phyloP scores from a whole-genome alignment of 2,329 filamentous ascomycete genomes.

The Emergomyces orientalis region DNA sequence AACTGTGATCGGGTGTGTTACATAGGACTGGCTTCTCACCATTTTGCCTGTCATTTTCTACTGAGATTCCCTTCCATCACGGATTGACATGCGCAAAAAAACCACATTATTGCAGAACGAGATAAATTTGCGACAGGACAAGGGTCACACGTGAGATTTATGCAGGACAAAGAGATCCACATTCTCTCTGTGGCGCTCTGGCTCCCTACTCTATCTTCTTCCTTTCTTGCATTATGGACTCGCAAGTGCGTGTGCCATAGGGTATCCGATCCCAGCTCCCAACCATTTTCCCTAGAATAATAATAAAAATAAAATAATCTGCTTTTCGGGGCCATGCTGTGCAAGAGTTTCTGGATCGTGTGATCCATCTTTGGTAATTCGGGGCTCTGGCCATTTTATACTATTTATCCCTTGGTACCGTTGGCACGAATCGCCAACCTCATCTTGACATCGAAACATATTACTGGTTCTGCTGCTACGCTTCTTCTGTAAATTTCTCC shows the following conservation, averaged over 20 bases:
- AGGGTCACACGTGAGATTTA: slow-evolving; percentile 1
- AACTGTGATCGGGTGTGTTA: not conserved
- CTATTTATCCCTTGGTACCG: not conserved
- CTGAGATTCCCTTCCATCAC: not conserved
- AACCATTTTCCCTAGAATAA: not conserved
- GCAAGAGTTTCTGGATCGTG: not conserved
- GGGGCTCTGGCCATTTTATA: not conserved
- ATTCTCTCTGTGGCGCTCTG: not conserved
- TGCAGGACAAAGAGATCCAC: slow-evolving; percentile 4
- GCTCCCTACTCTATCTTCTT: not conserved
- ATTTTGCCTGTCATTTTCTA: not conserved
- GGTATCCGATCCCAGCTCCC: not conserved
- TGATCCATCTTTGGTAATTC: not conserved
- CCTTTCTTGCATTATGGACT: not conserved
- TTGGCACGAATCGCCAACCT: not conserved
- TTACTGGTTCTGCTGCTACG: not conserved
- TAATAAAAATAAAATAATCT: not conserved
- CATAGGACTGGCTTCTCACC: not conserved
- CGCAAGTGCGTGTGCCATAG: not conserved
- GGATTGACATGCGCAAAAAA: not conserved
- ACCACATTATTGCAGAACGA: not conserved
- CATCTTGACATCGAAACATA: not conserved
- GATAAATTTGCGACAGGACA: not conserved
- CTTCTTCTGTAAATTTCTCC: not conserved
- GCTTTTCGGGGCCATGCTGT: not conserved